phyloP scores from a whole-genome alignment of 2,329 filamentous ascomycete species.

The Colletotrichum eleusines region DNA sequence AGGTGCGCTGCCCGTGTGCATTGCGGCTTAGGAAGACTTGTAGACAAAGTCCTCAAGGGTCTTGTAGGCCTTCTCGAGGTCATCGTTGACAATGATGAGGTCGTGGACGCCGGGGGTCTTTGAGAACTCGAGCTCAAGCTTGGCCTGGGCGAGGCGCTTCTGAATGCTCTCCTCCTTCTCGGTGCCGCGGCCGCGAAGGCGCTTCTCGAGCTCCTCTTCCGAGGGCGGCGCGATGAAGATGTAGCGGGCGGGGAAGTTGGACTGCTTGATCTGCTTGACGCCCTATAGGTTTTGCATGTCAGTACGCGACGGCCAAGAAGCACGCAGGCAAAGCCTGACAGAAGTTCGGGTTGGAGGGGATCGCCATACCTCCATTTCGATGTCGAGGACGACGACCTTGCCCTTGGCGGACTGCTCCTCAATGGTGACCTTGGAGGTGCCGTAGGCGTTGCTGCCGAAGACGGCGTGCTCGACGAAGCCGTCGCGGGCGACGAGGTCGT shows the following conservation, averaged over 20 bases:
- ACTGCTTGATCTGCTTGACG: slow-evolving; percentile 91
- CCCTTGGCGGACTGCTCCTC: slow-evolving; percentile 78
- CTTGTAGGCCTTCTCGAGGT: slow-evolving; percentile 64
- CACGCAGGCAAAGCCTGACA: not conserved
- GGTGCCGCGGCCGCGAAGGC: slow-evolving; percentile 81
- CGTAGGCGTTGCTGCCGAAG: slow-evolving; percentile 89
- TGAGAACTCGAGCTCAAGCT: slow-evolving; percentile 79
- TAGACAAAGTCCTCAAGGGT: slow-evolving; percentile 65
- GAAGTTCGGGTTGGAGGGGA: not conserved
- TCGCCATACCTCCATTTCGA: slow-evolving; percentile 88
- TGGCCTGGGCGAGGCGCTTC: slow-evolving; percentile 78
- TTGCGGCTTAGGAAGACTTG: slow-evolving; percentile 44
- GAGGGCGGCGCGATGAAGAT: slow-evolving; percentile 88
- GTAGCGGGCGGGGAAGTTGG: slow-evolving; percentile 80
- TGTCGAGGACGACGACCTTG: slow-evolving; percentile 86
- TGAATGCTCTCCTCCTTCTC: slow-evolving; percentile 79
- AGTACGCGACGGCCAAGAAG: slow-evolving; percentile 50
- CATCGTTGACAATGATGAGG: slow-evolving; percentile 54
- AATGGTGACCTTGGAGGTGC: slow-evolving; percentile 84
- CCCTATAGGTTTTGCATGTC: slow-evolving; percentile 57
- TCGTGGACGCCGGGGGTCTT: slow-evolving; percentile 69
- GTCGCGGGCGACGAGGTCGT: slow-evolving; percentile 72
- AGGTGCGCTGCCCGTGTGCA: not conserved
- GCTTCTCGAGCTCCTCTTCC: slow-evolving; percentile 77
- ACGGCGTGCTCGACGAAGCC: slow-evolving; percentile 88